These are phyloP conservation scores for Aspergillus felis DNA, from an alignment of 2,329 filamentous ascomycete genomes.

Conservation along the genomic window DNA sequence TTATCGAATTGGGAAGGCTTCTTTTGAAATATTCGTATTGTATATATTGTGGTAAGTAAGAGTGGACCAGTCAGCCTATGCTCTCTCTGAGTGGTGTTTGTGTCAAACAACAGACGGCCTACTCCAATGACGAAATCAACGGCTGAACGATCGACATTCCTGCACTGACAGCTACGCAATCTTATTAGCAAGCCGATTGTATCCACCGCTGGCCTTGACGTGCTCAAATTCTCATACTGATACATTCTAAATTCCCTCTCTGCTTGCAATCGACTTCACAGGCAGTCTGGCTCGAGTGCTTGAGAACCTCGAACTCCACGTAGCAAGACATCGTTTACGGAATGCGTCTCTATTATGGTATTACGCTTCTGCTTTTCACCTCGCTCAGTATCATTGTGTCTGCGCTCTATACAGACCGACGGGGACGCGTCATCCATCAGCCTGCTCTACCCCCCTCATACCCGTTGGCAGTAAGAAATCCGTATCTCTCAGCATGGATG, in stretches of 20 bases:
- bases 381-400: slow-evolving; percentile 20
- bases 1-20: background rate
- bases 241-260: background rate
- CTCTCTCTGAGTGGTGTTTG: no score
- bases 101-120: background rate
- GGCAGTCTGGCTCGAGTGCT: no score
- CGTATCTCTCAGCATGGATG: slow-evolving; percentile 45
- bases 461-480: slow-evolving; percentile 42
- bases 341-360: slow-evolving; percentile 4
- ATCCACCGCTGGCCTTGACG: background rate
- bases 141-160: background rate
- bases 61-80: background rate
- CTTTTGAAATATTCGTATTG: no score
- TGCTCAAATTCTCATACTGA: background rate
- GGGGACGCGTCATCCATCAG: slow-evolving; percentile 13
- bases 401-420: slow-evolving; percentile 10
- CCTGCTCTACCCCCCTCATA: slow-evolving; percentile 40
- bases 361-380: slow-evolving; percentile 14
- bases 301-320: background rate
- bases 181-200: background rate
- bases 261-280: background rate
- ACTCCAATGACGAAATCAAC: background rate
- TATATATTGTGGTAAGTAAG: no score
- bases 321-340: background rate
- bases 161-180: background rate